Evolutionary conservation across 2,329 filamentous ascomycete species (phyloP).

Genomic region (Fusarium armeniacum): DNA sequence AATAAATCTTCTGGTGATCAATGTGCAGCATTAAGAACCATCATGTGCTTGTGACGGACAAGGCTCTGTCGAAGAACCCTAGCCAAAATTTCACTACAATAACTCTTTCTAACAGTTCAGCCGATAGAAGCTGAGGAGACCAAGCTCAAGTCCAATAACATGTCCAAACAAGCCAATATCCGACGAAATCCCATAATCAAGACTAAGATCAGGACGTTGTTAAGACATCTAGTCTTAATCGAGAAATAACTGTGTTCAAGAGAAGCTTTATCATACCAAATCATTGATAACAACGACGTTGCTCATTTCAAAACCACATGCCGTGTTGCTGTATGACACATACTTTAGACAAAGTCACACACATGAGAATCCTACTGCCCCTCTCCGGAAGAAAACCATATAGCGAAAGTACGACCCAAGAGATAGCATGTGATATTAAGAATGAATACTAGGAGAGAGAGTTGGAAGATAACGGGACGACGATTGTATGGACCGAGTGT

Average conservation of each 20-base stretch:
- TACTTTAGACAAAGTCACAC: not conserved
- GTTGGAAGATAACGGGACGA: not conserved
- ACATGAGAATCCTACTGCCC: too few relatives aligned
- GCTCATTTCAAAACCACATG: not conserved
- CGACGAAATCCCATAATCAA: not conserved
- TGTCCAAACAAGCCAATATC: not conserved
- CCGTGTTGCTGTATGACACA: not conserved
- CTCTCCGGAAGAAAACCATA: fast-evolving
- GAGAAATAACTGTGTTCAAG: not conserved
- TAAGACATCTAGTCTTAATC: too few relatives aligned
- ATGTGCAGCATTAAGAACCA: not conserved
- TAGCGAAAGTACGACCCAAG: not conserved
- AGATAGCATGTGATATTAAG: too few relatives aligned
- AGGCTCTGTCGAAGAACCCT: not conserved
- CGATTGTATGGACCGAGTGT: not conserved
- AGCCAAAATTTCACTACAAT: not conserved
- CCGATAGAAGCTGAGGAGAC: not conserved
- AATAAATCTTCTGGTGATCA: too few relatives aligned
- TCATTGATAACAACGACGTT: too few relatives aligned
- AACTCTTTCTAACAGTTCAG: not conserved
- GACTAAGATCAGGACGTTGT: not conserved
- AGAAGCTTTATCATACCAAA: not conserved
- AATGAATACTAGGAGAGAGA: not conserved
- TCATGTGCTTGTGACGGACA: not conserved
- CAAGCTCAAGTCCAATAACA: not conserved